A percentile compares a stretch with the other conserved stretches of the same genome.
phyloP scores from a whole-genome alignment of 225 moss, liverwort and hornwort species.

The Rhytidiadelphus loreus region DNA sequence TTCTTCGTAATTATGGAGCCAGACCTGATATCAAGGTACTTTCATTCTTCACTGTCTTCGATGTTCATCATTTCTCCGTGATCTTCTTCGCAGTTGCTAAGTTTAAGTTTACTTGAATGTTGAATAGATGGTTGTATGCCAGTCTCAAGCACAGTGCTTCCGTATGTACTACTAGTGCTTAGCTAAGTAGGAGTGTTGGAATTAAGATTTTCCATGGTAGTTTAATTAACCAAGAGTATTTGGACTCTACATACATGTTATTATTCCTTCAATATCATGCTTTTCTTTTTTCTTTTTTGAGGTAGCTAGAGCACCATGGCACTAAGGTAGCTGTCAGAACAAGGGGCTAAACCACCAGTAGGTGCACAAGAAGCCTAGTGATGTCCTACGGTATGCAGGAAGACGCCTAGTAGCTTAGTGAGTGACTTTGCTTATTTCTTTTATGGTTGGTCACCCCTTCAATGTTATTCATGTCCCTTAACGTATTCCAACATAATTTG shows the following conservation, averaged over 20 bases:
- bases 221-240: neutral
- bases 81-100: neutral
- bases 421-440: neutral
- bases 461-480: neutral
- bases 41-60: neutral
- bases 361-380: neutral
- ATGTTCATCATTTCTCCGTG: neutral
- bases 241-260: neutral
- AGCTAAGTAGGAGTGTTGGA: neutral
- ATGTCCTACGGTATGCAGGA: neutral
- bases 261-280: neutral
- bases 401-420: neutral
- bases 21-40: slow-evolving; percentile 35
- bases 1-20: slow-evolving; percentile 54
- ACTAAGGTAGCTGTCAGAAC: neutral
- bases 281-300: neutral
- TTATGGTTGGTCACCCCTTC: neutral
- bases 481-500: neutral
- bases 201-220: neutral
- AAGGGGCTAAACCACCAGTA: neutral
- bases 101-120: neutral
- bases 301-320: neutral
- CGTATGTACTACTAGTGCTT: neutral
- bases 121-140: neutral
- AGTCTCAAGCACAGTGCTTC: neutral